Evolutionary conservation across 2,329 filamentous ascomycete genomes (phyloP).

Genomic region (Aulographum hederae): DNA sequence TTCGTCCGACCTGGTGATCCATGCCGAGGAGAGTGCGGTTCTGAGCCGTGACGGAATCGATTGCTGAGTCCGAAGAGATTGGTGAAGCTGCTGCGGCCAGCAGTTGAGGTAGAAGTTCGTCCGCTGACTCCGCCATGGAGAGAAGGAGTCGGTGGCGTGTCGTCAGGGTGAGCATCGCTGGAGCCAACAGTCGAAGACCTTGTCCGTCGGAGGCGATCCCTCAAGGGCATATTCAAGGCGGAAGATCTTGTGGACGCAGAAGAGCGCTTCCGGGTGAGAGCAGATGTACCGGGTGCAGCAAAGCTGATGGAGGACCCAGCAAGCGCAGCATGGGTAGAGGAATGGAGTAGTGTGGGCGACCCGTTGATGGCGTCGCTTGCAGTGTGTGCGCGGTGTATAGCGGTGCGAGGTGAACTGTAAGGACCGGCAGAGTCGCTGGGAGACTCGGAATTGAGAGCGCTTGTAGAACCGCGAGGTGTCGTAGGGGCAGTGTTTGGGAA

Average conservation of each 20-base stretch:
- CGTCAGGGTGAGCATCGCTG: conserved; percentile 51
- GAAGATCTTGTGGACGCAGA: conserved; percentile 33
- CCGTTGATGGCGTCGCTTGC: not conserved
- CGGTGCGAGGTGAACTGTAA: conserved; percentile 22
- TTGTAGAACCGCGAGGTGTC: conserved; percentile 24
- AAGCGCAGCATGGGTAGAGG: conserved; percentile 14
- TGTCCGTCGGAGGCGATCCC: conserved; percentile 46
- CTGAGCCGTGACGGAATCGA: conserved; percentile 66
- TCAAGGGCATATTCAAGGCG: conserved; percentile 40
- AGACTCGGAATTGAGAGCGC: conserved; percentile 16
- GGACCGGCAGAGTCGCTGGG: conserved; percentile 13
- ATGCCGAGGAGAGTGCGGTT: conserved; percentile 46
- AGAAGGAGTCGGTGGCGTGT: conserved; percentile 47
- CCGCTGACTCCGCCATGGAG: conserved; percentile 28
- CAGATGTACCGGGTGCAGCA: conserved; percentile 25
- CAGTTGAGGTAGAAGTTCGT: conserved; percentile 65
- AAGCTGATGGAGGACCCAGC: conserved; percentile 28
- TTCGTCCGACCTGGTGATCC: conserved; percentile 35
- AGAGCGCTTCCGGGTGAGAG: conserved; percentile 54
- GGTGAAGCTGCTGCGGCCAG: conserved; percentile 80
- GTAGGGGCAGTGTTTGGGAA: conserved; percentile 22
- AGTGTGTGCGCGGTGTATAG: conserved; percentile 9
- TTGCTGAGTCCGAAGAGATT: conserved; percentile 63
- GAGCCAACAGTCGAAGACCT: conserved; percentile 87
- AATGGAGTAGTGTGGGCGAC: not conserved